A percentile compares a stretch with the other conserved stretches of the same genome.
Evolutionary conservation across 2,329 filamentous ascomycete species (phyloP).

Genomic region (Diaporthe eres): DNA sequence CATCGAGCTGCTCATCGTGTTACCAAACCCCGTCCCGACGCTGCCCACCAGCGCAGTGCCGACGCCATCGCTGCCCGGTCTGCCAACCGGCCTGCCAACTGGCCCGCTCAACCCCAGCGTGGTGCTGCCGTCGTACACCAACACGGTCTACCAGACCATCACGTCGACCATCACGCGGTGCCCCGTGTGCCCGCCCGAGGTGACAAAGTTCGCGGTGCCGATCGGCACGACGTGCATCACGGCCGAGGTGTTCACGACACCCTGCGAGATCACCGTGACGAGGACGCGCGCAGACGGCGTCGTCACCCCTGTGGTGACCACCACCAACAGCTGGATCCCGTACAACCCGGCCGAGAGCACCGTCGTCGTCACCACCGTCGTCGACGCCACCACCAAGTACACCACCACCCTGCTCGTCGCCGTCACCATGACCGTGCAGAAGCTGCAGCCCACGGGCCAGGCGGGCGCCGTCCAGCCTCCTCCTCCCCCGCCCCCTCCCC

Average conservation of each 20-base stretch:
- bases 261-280: not conserved
- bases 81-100: not conserved
- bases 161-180: conserved; percentile 33
- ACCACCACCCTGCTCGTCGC: conserved; percentile 18
- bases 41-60: not conserved
- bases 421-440: conserved; percentile 14
- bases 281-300: not conserved
- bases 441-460: conserved; percentile 3
- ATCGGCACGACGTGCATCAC: conserved; percentile 35
- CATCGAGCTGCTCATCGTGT: conserved; percentile 9
- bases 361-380: not conserved
- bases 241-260: conserved; percentile 32
- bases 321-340: conserved; percentile 13
- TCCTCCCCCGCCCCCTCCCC: not conserved
- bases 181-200: conserved; percentile 30
- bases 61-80: not conserved
- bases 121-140: conserved; percentile 30
- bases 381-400: not conserved
- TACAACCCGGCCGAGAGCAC: conserved; percentile 39
- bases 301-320: not conserved
- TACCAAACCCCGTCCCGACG: not conserved
- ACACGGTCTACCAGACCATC: conserved; percentile 35
- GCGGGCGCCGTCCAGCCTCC: not conserved
- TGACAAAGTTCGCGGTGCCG: not conserved
- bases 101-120: not conserved